These are phyloP conservation scores for Krasilnikovozyma curviuscula DNA, from an alignment of 768 basidiomycete species.

Conservation along the genomic window DNA sequence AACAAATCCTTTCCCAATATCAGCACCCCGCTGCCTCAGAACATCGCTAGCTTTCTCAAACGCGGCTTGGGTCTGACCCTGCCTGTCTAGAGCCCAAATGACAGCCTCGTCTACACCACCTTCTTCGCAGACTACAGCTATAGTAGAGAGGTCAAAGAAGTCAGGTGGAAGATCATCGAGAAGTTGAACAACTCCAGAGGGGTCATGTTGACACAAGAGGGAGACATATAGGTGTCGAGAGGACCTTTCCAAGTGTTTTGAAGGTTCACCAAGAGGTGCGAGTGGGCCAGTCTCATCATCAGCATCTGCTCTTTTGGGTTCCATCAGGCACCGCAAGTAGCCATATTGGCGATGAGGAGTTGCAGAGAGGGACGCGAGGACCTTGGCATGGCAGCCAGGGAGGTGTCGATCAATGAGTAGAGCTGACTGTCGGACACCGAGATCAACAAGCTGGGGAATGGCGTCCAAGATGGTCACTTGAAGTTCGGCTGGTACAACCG, in stretches of 20 bases:
- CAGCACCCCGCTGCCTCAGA: constrained; percentile 18
- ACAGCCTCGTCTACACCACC: constrained; percentile 51
- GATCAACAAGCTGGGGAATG: constrained; percentile 44
- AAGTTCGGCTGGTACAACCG: constrained; percentile 40
- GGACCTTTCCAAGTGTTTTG: constrained; percentile 32
- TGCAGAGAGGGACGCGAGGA: constrained; percentile 35
- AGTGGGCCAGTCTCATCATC: constrained; percentile 10
- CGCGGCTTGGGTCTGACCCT: constrained; percentile 44
- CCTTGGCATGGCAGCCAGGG: constrained; percentile 46
- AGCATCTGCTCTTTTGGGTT: constrained; percentile 29
- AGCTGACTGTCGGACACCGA: constrained; percentile 48
- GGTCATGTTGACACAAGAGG: constrained; percentile 54
- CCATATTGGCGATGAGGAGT: constrained; percentile 41
- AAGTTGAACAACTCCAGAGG: constrained; percentile 41
- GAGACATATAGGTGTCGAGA: constrained; percentile 47
- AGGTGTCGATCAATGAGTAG: constrained; percentile 47
- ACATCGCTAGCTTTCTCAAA: constrained; percentile 42
- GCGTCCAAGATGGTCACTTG: constrained; percentile 36
- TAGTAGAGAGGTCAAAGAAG: constrained; percentile 38
- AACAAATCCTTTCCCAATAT: background rate
- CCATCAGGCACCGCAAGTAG: constrained; percentile 59
- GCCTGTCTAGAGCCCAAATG: constrained; percentile 56
- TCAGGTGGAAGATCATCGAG: constrained; percentile 39
- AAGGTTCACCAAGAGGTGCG: constrained; percentile 21
- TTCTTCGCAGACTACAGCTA: constrained; percentile 47